Percentiles rank a stretch among this genome's conserved stretches.
Conservation (phyloP, 768 basidiomycete genomes). For the Mycena crocata region DNA sequence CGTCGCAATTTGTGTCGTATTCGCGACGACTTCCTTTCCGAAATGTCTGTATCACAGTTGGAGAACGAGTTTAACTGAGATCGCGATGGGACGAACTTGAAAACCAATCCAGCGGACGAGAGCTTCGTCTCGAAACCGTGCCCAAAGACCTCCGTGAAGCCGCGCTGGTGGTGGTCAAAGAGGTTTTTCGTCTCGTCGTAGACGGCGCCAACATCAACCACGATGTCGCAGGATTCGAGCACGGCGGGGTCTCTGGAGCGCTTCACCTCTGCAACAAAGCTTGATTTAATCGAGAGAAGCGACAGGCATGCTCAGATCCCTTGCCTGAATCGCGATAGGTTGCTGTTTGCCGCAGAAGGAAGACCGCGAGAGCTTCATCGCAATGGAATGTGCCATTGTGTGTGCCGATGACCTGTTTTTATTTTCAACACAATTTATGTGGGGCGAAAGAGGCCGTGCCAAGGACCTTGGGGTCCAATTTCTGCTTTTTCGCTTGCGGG, state of each 20-base stretch:
- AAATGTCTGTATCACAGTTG: constrained; percentile 71
- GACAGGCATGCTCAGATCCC: constrained; percentile 16
- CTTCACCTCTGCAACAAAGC: constrained; percentile 65
- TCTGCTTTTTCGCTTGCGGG: constrained; percentile 51
- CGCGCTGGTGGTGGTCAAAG: constrained; percentile 98
- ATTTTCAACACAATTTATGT: too few species aligned
- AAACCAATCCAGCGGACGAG: constrained; percentile 92
- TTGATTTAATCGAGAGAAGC: constrained; percentile 9
- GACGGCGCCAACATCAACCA: constrained; percentile 95
- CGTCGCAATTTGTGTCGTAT: constrained; percentile 58
- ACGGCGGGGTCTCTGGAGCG: constrained; percentile 79
- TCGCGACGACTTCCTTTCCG: constrained; percentile 86
- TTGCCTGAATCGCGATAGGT: constrained; percentile 81
- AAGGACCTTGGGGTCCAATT: too few species aligned
- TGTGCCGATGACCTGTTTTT: constrained; percentile 86
- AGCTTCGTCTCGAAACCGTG: constrained; percentile 90
- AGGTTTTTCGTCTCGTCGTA: constrained; percentile 84
- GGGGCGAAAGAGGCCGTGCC: too few species aligned
- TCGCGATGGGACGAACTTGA: constrained; percentile 74
- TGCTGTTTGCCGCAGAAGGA: constrained; percentile 82
- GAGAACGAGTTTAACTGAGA: background rate
- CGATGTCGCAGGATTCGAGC: constrained; percentile 88
- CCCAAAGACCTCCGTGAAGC: constrained; percentile 91
- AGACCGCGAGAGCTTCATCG: constrained; percentile 96
- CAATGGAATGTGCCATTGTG: constrained; percentile 98